A percentile compares a stretch with the other conserved stretches of the same genome.
Evolutionary conservation across 257 asterid species (phyloP).

Genomic region (Galeopsis tetrahit): DNA sequence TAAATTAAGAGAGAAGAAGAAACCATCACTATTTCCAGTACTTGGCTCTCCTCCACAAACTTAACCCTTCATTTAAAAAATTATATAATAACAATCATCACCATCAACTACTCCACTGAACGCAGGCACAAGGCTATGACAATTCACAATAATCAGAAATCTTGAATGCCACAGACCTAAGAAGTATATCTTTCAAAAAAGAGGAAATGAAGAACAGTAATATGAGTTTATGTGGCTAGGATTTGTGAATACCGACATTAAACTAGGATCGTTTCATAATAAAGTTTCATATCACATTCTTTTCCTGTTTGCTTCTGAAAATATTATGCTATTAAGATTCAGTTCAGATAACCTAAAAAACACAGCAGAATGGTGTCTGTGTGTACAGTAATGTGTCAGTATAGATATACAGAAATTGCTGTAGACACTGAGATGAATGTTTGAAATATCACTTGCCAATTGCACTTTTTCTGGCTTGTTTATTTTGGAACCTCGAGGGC

Average conservation of each 20-base stretch:
- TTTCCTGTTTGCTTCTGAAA: conserved; percentile 4
- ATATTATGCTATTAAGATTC: conserved; percentile 6
- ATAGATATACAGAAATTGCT: conserved; percentile 21
- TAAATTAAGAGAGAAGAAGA: not conserved
- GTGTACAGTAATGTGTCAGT: conserved; percentile 18
- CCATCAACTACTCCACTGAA: not conserved
- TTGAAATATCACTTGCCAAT: conserved; percentile 62
- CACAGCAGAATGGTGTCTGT: conserved; percentile 15
- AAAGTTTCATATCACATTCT: conserved; percentile 20
- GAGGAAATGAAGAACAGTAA: conserved; percentile 9
- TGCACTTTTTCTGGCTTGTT: conserved; percentile 97
- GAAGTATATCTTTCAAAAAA: not conserved
- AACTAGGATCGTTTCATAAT: not conserved
- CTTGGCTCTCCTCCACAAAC: conserved; percentile 12
- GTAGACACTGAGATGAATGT: conserved; percentile 30
- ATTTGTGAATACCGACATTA: not conserved
- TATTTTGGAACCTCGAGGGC: conserved; percentile 76
- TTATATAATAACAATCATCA: not conserved
- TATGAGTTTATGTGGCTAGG: conserved; percentile 1
- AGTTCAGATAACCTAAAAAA: conserved; percentile 25
- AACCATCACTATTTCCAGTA: conserved; percentile 15
- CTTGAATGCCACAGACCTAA: conserved; percentile 8
- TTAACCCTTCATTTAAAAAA: not conserved
- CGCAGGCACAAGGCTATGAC: conserved; percentile 17
- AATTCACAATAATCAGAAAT: conserved; percentile 20